phyloP scores from a whole-genome alignment of 179 eudicot species.

The Gypsophila paniculata region DNA sequence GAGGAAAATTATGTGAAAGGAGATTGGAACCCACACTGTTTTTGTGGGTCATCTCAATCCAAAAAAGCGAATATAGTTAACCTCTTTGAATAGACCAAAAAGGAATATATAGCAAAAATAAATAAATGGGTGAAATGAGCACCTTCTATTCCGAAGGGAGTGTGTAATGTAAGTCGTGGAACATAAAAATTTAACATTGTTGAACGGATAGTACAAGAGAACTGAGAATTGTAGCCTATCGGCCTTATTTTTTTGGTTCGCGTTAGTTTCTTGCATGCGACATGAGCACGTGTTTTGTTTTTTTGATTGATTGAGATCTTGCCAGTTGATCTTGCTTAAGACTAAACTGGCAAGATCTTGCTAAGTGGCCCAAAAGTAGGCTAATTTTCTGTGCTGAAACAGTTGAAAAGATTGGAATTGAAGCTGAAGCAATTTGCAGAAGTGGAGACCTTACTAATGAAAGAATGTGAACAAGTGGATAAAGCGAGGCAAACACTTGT shows the following conservation, averaged over 20 bases:
- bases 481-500: conserved; percentile 73
- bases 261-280: not conserved
- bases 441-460: conserved; percentile 81
- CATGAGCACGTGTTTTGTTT: not conserved
- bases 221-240: not conserved
- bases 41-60: too few relatives aligned
- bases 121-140: too few relatives aligned
- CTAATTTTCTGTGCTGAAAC: conserved; percentile 20
- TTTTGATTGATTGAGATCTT: not conserved
- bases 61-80: too few relatives aligned
- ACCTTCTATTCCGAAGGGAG: not conserved
- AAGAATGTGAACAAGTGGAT: conserved; percentile 93
- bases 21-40: too few relatives aligned
- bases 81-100: too few relatives aligned
- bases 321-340: not conserved
- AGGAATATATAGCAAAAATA: too few relatives aligned
- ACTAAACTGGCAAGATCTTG: not conserved
- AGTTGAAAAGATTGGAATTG: conserved; percentile 91
- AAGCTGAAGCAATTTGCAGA: conserved; percentile 97
- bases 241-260: not conserved
- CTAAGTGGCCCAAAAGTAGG: conserved; percentile 1
- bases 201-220: not conserved
- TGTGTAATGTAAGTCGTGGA: not conserved
- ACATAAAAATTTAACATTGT: conserved; percentile 6
- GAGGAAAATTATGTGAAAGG: too few relatives aligned